Evolutionary conservation across 352 stramenopile genomes (phyloP).

Genomic region (Phytophthora pini): DNA sequence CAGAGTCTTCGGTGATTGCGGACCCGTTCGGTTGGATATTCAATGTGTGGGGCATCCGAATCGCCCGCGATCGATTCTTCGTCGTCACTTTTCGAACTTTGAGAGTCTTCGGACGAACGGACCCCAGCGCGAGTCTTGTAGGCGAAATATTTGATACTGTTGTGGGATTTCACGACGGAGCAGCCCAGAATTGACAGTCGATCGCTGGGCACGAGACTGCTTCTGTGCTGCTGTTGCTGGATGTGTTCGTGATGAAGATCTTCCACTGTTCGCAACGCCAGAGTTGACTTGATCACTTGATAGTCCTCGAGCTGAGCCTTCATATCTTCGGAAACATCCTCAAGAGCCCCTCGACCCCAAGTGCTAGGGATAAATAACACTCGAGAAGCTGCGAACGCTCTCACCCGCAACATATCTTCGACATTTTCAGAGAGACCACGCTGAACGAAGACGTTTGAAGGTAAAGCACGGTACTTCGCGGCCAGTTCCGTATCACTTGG

Average conservation of each 20-base stretch:
- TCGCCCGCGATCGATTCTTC: constrained; percentile 16
- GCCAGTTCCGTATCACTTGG: constrained; percentile 43
- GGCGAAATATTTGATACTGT: constrained; percentile 65
- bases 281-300: constrained; percentile 68
- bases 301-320: constrained; percentile 42
- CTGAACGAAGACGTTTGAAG: constrained; percentile 53
- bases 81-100: constrained; percentile 24
- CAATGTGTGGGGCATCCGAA: constrained; percentile 13
- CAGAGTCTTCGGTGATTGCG: constrained; percentile 2
- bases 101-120: constrained; percentile 9
- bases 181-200: constrained; percentile 29
- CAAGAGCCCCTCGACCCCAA: constrained; percentile 43
- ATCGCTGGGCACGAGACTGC: not conserved
- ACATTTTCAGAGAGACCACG: constrained; percentile 51
- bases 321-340: constrained; percentile 44
- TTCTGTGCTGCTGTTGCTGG: not conserved
- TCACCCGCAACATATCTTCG: constrained; percentile 59
- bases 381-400: constrained; percentile 43
- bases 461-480: constrained; percentile 33
- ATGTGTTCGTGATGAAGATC: constrained; percentile 45
- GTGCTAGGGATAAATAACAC: constrained; percentile 62
- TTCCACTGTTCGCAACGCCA: constrained; percentile 53
- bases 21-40: constrained; percentile 23
- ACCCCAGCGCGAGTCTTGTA: constrained; percentile 40
- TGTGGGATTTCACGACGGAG: constrained; percentile 59